These are phyloP conservation scores for Metschnikowia continentalis DNA, from an alignment of 805 yeast genomes.

Conservation along the genomic window DNA sequence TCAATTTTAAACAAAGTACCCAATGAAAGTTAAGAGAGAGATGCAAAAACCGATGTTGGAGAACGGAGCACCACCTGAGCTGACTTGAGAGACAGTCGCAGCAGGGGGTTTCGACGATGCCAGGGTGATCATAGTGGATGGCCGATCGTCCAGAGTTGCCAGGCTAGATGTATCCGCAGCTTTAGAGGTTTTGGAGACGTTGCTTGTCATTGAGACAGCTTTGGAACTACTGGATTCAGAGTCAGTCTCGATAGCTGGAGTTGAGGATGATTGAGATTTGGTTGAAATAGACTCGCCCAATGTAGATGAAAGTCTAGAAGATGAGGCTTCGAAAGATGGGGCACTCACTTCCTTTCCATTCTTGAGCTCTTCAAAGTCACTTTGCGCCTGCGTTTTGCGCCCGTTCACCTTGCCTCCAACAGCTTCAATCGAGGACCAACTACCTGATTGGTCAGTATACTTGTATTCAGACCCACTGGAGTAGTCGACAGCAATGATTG, in stretches of 20 bases:
- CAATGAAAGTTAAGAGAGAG: background rate
- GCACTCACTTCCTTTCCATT: background rate
- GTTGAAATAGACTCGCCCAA: background rate
- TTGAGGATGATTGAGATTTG: background rate
- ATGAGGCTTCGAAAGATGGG: slow-evolving; percentile 1
- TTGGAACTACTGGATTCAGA: background rate
- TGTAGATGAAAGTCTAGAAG: slow-evolving; percentile 4
- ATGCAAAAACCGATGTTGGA: background rate
- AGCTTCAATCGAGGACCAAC: slow-evolving; percentile 36
- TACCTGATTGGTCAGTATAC: slow-evolving; percentile 39
- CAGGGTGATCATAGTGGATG: background rate
- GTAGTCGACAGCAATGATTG: slow-evolving; percentile 35
- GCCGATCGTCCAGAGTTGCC: background rate
- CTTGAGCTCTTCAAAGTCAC: slow-evolving; percentile 5
- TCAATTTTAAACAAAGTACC: background rate
- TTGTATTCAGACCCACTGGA: slow-evolving; percentile 43
- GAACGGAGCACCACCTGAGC: background rate
- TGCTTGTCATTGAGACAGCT: background rate
- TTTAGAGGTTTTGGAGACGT: background rate
- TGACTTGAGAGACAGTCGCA: background rate
- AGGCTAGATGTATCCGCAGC: background rate
- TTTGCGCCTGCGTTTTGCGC: slow-evolving; percentile 11
- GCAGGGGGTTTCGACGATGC: background rate
- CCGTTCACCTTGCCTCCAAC: slow-evolving; percentile 30
- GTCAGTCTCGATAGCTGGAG: background rate